phyloP scores from a whole-genome alignment of 2,329 filamentous ascomycete genomes.

The Mycocentrospora acerina region DNA sequence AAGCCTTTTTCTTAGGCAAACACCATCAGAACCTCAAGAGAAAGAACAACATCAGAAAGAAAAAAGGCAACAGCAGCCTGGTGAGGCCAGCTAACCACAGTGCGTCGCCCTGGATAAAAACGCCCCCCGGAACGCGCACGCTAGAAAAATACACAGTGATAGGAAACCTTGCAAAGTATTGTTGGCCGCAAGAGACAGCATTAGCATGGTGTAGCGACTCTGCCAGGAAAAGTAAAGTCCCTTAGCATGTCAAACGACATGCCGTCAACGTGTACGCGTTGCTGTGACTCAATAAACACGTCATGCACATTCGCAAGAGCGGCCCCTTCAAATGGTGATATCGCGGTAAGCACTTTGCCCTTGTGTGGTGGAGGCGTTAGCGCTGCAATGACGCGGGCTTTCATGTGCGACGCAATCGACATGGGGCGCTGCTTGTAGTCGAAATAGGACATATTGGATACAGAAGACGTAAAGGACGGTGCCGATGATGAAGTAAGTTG shows the following conservation, averaged over 20 bases:
- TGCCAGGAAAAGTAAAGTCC: slow-evolving; percentile 27
- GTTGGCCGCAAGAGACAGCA: not conserved
- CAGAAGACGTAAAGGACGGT: slow-evolving; percentile 32
- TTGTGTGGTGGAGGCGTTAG: slow-evolving; percentile 25
- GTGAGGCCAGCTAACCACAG: slow-evolving; percentile 30
- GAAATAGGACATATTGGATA: slow-evolving; percentile 36
- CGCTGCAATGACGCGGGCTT: slow-evolving; percentile 32
- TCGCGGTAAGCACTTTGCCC: slow-evolving; percentile 28
- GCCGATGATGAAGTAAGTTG: slow-evolving; percentile 34
- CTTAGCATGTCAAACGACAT: slow-evolving; percentile 39
- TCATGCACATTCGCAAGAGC: slow-evolving; percentile 34
- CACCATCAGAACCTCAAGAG: no score
- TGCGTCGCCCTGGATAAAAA: slow-evolving; percentile 11
- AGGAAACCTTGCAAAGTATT: slow-evolving; percentile 1
- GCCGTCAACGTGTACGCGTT: slow-evolving; percentile 36
- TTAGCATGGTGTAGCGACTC: slow-evolving; percentile 31
- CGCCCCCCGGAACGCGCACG: slow-evolving; percentile 8
- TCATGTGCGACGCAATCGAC: slow-evolving; percentile 24
- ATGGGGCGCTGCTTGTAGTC: slow-evolving; percentile 30
- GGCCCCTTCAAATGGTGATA: slow-evolving; percentile 36
- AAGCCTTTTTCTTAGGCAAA: slow-evolving; percentile 7
- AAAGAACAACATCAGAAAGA: slow-evolving; percentile 8
- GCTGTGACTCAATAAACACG: slow-evolving; percentile 34
- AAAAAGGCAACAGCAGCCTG: slow-evolving; percentile 7
- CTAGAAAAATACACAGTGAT: slow-evolving; percentile 14